Base-by-base conservation (phyloP, 495 filamentous ascomycete genomes). In the Penicillium antarcticum region DNA sequence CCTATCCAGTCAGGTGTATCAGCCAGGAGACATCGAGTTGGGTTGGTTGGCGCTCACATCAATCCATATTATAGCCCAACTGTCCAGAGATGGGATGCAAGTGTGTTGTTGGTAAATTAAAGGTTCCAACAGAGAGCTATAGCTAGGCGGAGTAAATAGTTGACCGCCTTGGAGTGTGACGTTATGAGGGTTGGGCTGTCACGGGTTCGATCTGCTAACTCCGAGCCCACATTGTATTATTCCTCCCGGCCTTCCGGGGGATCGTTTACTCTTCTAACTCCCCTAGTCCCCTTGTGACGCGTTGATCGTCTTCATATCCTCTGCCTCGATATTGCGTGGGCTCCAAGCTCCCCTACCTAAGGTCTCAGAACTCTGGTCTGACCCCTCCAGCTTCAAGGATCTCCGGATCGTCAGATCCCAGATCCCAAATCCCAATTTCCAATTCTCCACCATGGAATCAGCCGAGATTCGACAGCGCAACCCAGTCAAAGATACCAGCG, bases 401-500 rank as follows among this genome's bases (percentile, higher is more conserved):
- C 32, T n/a, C 32, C 13, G 17, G 29, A 33, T 33, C 37, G 24
- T 16, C 32, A 24, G 21, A 17, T 31, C 41, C 24, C 26, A 29
- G 26, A 29, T 29, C 24, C 19, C 16, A 9, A 3, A 19, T 21
- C 5, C 2, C 16, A 21, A 19, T n/a, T 24, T 48, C 24, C 34
- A 21, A 18, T 40, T 35, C 17, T 37, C 35, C 47, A 65, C 47
- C 48, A 80, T 79, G 76, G 60, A 63, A 35, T 48, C 60, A 46
- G 44, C 63, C 54, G 72, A 79, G 42, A 56, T 73, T 55, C 74
- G 68, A 58, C 73, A 69, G 44, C 71, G 73, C 56, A 67, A 66
- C 62, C 67, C 63, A 33, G 34, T 35, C 23, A 43, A 48, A 40
- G 43, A 49, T 19, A 36, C 31, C 19, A 56, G 23, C 52, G 60